A percentile compares a stretch with the other conserved stretches of the same genome.
Evolutionary conservation across 2,329 filamentous ascomycete species (phyloP).

Genomic region (Diatrype stigma): DNA sequence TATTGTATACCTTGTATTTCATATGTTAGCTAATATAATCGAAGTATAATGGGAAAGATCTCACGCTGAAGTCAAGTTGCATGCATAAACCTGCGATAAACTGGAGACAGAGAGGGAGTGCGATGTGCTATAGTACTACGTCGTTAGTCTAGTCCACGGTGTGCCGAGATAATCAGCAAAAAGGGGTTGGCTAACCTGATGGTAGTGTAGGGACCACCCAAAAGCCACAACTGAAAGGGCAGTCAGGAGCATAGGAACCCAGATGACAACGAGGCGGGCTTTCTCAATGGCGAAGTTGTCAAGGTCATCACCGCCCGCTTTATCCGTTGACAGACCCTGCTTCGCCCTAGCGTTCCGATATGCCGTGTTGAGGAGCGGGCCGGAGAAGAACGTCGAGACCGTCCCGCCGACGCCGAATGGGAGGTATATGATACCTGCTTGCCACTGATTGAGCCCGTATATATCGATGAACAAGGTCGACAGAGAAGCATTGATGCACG

Average conservation of each 20-base stretch:
- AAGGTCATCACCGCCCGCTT: constrained; percentile 13
- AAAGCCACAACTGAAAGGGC: constrained; percentile 3
- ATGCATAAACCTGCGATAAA: constrained; percentile 15
- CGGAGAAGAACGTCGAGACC: constrained; percentile 17
- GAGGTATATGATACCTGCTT: constrained; percentile 21
- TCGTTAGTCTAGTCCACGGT: not conserved
- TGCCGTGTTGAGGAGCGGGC: constrained; percentile 12
- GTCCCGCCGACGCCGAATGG: constrained; percentile 19
- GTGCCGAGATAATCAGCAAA: not conserved
- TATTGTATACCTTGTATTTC: constrained; percentile 11
- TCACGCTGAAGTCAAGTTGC: constrained; percentile 1
- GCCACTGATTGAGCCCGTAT: constrained; percentile 17
- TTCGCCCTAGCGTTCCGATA: constrained; percentile 12
- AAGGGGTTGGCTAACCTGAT: constrained; percentile 8
- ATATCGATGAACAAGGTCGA: constrained; percentile 18
- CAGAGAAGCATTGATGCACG: constrained; percentile 19
- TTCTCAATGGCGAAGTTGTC: constrained; percentile 12
- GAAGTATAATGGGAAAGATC: not conserved
- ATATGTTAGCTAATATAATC: constrained; percentile 2
- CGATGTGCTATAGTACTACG: constrained; percentile 13
- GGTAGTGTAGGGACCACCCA: constrained; percentile 12
- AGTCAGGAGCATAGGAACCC: constrained; percentile 6
- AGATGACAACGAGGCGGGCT: constrained; percentile 6
- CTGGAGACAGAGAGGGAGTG: constrained; percentile 14
- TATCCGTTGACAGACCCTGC: constrained; percentile 11